These are phyloP conservation scores for Pythium oligandrum DNA, from an alignment of 352 stramenopile genomes.

Conservation along the genomic window DNA sequence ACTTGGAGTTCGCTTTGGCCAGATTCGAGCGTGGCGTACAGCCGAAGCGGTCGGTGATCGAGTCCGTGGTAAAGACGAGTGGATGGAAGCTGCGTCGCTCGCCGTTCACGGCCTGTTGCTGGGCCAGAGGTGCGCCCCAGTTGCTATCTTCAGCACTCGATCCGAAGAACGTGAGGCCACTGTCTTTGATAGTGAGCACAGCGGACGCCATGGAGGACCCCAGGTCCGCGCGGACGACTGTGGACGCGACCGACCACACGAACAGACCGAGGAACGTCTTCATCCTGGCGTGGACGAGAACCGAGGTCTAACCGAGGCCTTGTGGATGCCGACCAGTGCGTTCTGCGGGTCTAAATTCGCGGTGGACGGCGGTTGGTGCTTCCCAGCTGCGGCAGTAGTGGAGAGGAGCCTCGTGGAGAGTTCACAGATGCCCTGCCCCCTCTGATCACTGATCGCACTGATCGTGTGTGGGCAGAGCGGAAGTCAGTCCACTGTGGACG, in stretches of 20 bases:
- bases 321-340: too few species aligned
- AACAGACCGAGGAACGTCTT: too few species aligned
- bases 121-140: conserved; percentile 49
- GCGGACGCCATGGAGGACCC: conserved; percentile 18
- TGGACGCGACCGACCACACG: conserved; percentile 1
- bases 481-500: too few species aligned
- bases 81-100: conserved; percentile 40
- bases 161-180: conserved; percentile 53
- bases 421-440: too few species aligned
- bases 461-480: too few species aligned
- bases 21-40: conserved; percentile 27
- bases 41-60: conserved; percentile 41
- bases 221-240: conserved; percentile 5
- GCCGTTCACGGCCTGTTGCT: conserved; percentile 38
- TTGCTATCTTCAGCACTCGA: conserved; percentile 36
- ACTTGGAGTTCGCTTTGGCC: conserved; percentile 1
- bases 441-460: too few species aligned
- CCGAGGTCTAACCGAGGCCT: too few species aligned
- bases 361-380: too few species aligned
- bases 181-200: conserved; percentile 53
- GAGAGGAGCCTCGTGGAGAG: too few species aligned
- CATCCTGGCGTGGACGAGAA: too few species aligned
- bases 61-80: conserved; percentile 40
- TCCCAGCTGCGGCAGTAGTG: too few species aligned
- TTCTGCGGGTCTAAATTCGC: too few species aligned